Evolutionary conservation across 2,329 filamentous ascomycete genomes (phyloP).

Genomic region (Fusarium sulawesiense): DNA sequence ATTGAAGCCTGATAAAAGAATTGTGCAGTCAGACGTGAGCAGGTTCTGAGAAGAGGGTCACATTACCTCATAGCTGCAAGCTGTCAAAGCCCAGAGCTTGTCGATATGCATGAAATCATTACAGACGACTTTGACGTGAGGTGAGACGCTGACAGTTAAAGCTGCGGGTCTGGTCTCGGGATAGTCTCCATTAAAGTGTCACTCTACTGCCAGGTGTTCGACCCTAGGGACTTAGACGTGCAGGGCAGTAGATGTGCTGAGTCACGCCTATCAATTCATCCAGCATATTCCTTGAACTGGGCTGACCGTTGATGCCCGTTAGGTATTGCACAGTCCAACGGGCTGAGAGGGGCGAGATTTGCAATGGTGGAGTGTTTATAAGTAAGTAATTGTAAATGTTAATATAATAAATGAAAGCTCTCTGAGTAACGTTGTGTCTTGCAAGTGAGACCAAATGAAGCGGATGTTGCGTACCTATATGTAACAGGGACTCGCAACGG

Average conservation of each 20-base stretch:
- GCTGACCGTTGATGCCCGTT: slow-evolving; percentile 24
- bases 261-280: slow-evolving; percentile 7
- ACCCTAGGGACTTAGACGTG: slow-evolving; percentile 1
- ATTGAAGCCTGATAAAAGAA: slow-evolving; percentile 12
- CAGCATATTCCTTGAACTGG: slow-evolving; percentile 13
- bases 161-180: slow-evolving; percentile 19
- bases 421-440: neutral
- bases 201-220: neutral
- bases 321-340: slow-evolving; percentile 20
- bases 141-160: slow-evolving; percentile 7
- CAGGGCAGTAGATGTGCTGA: neutral
- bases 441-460: slow-evolving; percentile 7
- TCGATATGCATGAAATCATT: slow-evolving; percentile 15
- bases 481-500: slow-evolving; percentile 19
- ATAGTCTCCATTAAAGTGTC: slow-evolving; percentile 8
- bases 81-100: slow-evolving; percentile 2
- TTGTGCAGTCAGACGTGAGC: neutral
- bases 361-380: neutral
- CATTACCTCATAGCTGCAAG: slow-evolving; percentile 7
- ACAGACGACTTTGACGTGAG: neutral
- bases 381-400: neutral
- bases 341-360: neutral
- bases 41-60: neutral
- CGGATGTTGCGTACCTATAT: slow-evolving; percentile 14
- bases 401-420: neutral